Evolutionary conservation across 306 rosid genomes (phyloP).

Genomic region (Styphnolobium japonicum): DNA sequence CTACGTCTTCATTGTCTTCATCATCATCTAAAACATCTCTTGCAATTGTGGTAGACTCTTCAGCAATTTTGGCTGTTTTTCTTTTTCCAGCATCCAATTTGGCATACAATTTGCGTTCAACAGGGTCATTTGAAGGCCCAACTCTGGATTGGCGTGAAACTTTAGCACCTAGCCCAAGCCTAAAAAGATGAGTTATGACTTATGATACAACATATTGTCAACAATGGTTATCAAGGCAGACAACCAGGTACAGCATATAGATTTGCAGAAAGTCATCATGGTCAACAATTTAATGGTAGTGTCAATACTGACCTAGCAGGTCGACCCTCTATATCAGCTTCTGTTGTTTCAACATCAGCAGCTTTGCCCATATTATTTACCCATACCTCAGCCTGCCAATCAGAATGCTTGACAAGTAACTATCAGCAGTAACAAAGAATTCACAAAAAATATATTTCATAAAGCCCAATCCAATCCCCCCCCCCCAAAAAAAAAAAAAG

Average conservation of each 20-base stretch:
- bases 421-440: neutral
- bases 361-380: conserved; percentile 60
- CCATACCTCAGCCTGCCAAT: conserved; percentile 79
- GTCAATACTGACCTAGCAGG: conserved; percentile 55
- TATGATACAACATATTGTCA: neutral
- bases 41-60: conserved; percentile 32
- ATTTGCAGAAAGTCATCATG: neutral
- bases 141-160: conserved; percentile 51
- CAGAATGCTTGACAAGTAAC: neutral
- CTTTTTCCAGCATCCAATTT: conserved; percentile 54
- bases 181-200: conserved; percentile 12
- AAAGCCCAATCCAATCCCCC: neutral
- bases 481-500: too few relatives aligned
- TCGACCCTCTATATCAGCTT: conserved; percentile 38
- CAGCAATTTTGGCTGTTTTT: conserved; percentile 52
- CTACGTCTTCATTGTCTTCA: conserved; percentile 40
- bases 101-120: conserved; percentile 61
- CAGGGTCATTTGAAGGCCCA: conserved; percentile 62
- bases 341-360: conserved; percentile 44
- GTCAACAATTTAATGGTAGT: neutral
- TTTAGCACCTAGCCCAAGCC: conserved; percentile 94
- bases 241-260: neutral
- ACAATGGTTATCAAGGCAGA: neutral
- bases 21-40: conserved; percentile 30
- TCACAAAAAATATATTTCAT: conserved; percentile 1